phyloP scores from a whole-genome alignment of 2,329 filamentous ascomycete species.

The Alternaria atra region DNA sequence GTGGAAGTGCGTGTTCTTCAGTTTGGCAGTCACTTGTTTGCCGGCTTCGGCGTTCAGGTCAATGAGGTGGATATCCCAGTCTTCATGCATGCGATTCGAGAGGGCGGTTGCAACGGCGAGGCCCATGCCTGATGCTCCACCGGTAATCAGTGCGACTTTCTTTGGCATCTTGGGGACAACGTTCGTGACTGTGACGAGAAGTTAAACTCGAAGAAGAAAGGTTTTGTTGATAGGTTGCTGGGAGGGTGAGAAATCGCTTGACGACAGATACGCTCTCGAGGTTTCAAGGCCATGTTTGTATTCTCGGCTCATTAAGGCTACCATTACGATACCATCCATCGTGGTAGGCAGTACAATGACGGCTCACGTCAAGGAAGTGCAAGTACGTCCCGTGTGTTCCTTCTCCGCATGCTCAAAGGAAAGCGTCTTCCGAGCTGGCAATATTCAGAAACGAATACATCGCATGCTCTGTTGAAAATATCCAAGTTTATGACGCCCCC shows the following conservation, averaged over 20 bases:
- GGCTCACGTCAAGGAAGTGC: neutral
- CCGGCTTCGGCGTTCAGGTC: slow-evolving; percentile 52
- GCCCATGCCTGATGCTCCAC: slow-evolving; percentile 69
- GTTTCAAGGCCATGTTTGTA: no score
- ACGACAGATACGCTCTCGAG: no score
- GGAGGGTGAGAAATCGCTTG: no score
- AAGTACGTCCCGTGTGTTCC: neutral
- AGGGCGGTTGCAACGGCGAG: slow-evolving; percentile 54
- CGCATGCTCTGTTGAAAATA: neutral
- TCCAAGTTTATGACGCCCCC: neutral
- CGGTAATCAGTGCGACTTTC: slow-evolving; percentile 74
- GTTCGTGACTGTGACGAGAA: neutral
- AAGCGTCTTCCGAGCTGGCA: slow-evolving; percentile 10
- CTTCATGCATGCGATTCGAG: slow-evolving; percentile 36
- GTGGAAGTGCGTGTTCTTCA: slow-evolving; percentile 50
- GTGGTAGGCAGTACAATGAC: neutral
- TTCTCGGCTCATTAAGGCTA: neutral
- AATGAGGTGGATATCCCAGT: slow-evolving; percentile 54
- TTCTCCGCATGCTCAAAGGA: slow-evolving; percentile 21
- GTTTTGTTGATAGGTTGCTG: neutral
- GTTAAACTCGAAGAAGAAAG: neutral
- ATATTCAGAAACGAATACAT: neutral
- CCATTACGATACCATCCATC: no score
- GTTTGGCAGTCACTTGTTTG: slow-evolving; percentile 35
- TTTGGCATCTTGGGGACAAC: slow-evolving; percentile 16